Percentiles rank a stretch among this genome's conserved stretches.
phyloP scores from a whole-genome alignment of 2,329 filamentous ascomycete species.

The Aspergillus fijiensis region DNA sequence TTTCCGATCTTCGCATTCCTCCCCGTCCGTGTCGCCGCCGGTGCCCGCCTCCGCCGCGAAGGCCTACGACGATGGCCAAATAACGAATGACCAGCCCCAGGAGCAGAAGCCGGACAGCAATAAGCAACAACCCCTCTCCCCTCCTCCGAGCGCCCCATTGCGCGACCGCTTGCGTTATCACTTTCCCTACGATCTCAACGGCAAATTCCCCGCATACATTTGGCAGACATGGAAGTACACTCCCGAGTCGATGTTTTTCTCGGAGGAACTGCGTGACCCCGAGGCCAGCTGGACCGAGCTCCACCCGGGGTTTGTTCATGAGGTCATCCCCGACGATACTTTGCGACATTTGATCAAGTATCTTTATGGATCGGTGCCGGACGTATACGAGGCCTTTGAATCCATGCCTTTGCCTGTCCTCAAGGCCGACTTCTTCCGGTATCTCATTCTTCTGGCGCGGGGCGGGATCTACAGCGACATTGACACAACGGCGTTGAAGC shows the following conservation, averaged over 20 bases:
- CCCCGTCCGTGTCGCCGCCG: slow-evolving; percentile 48
- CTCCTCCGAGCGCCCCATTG: slow-evolving; percentile 70
- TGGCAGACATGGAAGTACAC: slow-evolving; percentile 99
- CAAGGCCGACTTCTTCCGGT: slow-evolving; percentile 76
- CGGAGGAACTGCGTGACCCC: slow-evolving; percentile 70
- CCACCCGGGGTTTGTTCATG: slow-evolving; percentile 90
- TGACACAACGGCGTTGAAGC: slow-evolving; percentile 81
- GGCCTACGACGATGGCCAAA: slow-evolving; percentile 22
- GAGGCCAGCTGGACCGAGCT: slow-evolving; percentile 87
- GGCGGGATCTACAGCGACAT: slow-evolving; percentile 89
- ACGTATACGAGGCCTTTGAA: slow-evolving; percentile 74
- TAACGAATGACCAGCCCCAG: slow-evolving; percentile 12
- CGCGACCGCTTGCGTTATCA: slow-evolving; percentile 84
- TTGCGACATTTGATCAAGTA: slow-evolving; percentile 78
- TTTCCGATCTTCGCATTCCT: slow-evolving; percentile 60
- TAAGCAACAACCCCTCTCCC: slow-evolving; percentile 54
- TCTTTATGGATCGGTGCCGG: slow-evolving; percentile 79
- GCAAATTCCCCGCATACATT: slow-evolving; percentile 93
- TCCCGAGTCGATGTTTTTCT: slow-evolving; percentile 73
- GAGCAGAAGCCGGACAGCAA: slow-evolving; percentile 17
- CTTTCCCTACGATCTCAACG: slow-evolving; percentile 85
- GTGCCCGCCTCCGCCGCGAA: slow-evolving; percentile 26
- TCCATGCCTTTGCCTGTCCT: slow-evolving; percentile 71
- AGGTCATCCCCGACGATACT: slow-evolving; percentile 91
- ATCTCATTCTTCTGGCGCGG: slow-evolving; percentile 71